phyloP scores from a whole-genome alignment of 805 yeast genomes.

The Starmerella floris region DNA sequence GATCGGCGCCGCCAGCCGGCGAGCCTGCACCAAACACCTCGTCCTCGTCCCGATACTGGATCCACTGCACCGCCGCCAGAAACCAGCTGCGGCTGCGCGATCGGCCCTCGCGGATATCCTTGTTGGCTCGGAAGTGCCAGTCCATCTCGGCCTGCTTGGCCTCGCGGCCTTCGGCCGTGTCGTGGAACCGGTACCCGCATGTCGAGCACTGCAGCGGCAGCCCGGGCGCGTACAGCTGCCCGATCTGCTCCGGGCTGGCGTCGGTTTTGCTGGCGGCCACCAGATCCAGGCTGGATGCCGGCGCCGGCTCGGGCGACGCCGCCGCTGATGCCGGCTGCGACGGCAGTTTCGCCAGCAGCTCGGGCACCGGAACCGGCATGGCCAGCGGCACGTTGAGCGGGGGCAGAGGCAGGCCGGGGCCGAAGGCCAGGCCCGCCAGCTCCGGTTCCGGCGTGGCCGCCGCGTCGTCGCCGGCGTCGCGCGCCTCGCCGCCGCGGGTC shows the following conservation, averaged over 20 bases:
- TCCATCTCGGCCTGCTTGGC: conserved; percentile 62
- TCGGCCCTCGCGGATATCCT: conserved; percentile 44
- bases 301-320: conserved; percentile 1
- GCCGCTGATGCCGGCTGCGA: background rate
- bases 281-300: conserved; percentile 24
- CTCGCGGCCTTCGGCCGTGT: conserved; percentile 41
- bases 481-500: no score
- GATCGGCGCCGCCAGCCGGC: conserved; percentile 14
- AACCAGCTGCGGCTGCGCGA: conserved; percentile 73
- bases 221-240: conserved; percentile 36
- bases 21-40: conserved; percentile 30
- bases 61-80: conserved; percentile 59
- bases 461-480: no score
- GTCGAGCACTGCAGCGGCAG: conserved; percentile 72
- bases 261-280: conserved; percentile 24
- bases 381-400: background rate
- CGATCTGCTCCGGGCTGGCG: conserved; percentile 26
- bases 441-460: conserved; percentile 3
- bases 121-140: conserved; percentile 92
- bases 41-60: conserved; percentile 49
- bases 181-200: conserved; percentile 76
- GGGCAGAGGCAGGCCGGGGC: background rate
- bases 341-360: background rate
- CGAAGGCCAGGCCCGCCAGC: conserved; percentile 3
- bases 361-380: background rate